phyloP scores from a whole-genome alignment of 768 basidiomycete genomes.

The Pholiota molesta region DNA sequence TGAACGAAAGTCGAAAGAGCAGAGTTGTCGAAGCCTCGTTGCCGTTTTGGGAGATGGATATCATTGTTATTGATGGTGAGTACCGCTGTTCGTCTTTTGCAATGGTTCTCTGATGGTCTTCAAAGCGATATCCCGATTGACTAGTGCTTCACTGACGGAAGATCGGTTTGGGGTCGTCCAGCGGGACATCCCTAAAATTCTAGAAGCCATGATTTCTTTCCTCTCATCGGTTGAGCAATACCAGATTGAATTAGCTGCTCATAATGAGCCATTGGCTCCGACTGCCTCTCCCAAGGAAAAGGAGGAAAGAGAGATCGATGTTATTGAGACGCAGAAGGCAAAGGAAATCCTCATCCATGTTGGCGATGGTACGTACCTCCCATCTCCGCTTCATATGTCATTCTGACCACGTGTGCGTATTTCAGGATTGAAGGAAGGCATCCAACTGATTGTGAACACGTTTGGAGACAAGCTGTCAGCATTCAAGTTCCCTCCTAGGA shows the following conservation, averaged over 20 bases:
- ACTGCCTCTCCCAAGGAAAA: conserved; percentile 36
- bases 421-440: conserved; percentile 65
- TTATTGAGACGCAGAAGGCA: conserved; percentile 57
- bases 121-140: conserved; percentile 66
- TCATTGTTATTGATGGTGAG: conserved; percentile 63
- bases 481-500: conserved; percentile 77
- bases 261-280: conserved; percentile 41
- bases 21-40: conserved; percentile 56
- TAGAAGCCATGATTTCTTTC: conserved; percentile 76
- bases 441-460: conserved; percentile 67
- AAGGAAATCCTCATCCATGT: conserved; percentile 55
- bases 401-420: conserved; percentile 1
- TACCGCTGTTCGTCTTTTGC: conserved; percentile 10
- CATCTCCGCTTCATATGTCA: conserved; percentile 3
- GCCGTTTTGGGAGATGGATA: conserved; percentile 65
- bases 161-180: conserved; percentile 86
- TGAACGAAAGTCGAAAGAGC: conserved; percentile 56
- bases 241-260: conserved; percentile 51
- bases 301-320: conserved; percentile 37
- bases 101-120: not conserved
- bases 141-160: conserved; percentile 74
- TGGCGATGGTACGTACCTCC: conserved; percentile 54
- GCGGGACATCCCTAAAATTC: conserved; percentile 78
- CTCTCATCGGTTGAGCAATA: conserved; percentile 69
- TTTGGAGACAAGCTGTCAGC: conserved; percentile 76